Percentiles rank a stretch among this genome's conserved stretches.
These are phyloP conservation scores for Trametes sp. DNA, from an alignment of 1,284 basidiomycete species.

Conservation along the genomic window DNA sequence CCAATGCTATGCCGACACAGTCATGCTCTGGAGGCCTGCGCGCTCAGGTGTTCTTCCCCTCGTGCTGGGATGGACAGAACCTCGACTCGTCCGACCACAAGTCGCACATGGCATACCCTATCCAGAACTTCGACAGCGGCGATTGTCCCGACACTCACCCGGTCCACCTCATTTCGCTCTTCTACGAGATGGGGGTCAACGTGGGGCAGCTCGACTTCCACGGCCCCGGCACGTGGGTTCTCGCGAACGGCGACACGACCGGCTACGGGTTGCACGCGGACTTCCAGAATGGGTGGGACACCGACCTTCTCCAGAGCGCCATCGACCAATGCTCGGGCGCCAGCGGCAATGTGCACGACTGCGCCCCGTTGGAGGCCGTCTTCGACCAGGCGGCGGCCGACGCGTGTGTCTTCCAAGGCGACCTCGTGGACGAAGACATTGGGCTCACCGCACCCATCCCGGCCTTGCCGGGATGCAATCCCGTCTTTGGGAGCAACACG, in stretches of 20 bases:
- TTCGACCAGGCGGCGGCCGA: conserved; percentile 30
- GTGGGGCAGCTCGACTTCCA: conserved; percentile 34
- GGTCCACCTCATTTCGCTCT: conserved; percentile 41
- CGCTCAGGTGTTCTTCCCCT: conserved; percentile 52
- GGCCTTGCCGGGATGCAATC: conserved; percentile 40
- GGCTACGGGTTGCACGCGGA: conserved; percentile 44
- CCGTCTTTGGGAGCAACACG: conserved; percentile 29
- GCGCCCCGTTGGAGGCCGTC: conserved; percentile 31
- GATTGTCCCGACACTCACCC: conserved; percentile 42
- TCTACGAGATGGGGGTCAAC: conserved; percentile 40
- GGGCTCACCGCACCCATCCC: conserved; percentile 32
- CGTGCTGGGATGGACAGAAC: conserved; percentile 54
- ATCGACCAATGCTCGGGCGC: conserved; percentile 39
- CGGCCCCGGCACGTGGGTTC: conserved; percentile 41
- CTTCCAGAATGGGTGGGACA: conserved; percentile 44
- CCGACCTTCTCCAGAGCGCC: conserved; percentile 37
- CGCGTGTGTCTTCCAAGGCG: conserved; percentile 34
- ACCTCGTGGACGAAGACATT: conserved; percentile 36
- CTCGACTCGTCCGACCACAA: conserved; percentile 58
- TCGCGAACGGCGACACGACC: conserved; percentile 42
- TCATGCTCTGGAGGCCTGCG: conserved; percentile 49
- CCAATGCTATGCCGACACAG: conserved; percentile 32
- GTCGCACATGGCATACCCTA: conserved; percentile 60
- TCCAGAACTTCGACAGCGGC: conserved; percentile 42
- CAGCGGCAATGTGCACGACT: conserved; percentile 30